Evolutionary conservation across 1,139 yeast genomes (phyloP).

Genomic region (Candida sanyaensis): DNA sequence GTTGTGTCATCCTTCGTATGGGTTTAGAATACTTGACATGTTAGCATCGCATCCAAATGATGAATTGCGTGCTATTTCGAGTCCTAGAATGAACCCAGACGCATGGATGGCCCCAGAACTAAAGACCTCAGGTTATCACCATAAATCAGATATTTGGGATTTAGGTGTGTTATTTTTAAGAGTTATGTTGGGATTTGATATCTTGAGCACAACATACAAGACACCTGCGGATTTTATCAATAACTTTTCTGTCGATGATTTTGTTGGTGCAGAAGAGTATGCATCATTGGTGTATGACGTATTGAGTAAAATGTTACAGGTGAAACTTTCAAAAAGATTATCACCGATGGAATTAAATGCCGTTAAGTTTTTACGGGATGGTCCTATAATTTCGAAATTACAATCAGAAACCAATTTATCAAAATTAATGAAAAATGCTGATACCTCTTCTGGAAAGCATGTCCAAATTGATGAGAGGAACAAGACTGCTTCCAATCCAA

Average conservation of each 20-base stretch:
- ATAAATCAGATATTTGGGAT: constrained; percentile 92
- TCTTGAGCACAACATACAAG: constrained; percentile 48
- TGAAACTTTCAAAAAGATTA: constrained; percentile 70
- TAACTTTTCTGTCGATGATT: constrained; percentile 36
- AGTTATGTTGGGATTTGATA: constrained; percentile 59
- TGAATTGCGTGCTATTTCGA: constrained; percentile 7
- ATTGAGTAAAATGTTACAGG: constrained; percentile 62
- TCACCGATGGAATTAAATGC: constrained; percentile 85
- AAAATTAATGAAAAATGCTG: constrained; percentile 1
- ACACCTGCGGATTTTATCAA: constrained; percentile 65
- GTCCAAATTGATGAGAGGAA: background rate
- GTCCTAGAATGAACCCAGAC: constrained; percentile 23
- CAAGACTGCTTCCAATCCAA: background rate
- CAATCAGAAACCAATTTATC: constrained; percentile 8
- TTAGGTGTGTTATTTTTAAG: constrained; percentile 79
- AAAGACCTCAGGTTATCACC: constrained; percentile 44
- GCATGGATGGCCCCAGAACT: constrained; percentile 84
- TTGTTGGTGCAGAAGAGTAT: constrained; percentile 32
- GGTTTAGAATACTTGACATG: constrained; percentile 66
- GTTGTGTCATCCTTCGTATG: constrained; percentile 70
- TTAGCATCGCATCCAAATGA: constrained; percentile 48
- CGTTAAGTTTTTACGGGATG: constrained; percentile 75
- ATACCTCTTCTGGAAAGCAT: background rate
- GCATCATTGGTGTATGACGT: constrained; percentile 59
- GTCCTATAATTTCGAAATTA: constrained; percentile 34